Evolutionary conservation across 352 stramenopile genomes (phyloP).

Genomic region (Phytopythium oedochilum): DNA sequence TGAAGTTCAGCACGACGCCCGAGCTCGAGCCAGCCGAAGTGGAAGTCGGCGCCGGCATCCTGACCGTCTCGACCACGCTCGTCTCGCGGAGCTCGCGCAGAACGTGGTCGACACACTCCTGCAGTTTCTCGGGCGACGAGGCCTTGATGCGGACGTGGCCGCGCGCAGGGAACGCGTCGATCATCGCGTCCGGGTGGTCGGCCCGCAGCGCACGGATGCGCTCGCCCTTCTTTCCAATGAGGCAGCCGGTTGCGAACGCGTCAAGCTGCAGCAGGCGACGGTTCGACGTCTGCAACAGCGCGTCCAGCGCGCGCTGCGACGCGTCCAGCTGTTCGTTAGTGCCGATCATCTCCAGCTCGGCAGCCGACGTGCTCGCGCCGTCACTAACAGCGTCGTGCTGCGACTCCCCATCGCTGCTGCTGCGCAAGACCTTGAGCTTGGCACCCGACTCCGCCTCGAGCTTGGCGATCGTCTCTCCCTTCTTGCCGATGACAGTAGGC

Average conservation of each 20-base stretch:
- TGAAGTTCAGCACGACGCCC: slow-evolving; percentile 36
- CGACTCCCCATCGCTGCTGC: slow-evolving; percentile 19
- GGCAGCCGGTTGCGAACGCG: slow-evolving; percentile 57
- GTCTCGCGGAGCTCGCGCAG: slow-evolving; percentile 60
- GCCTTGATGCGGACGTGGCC: slow-evolving; percentile 74
- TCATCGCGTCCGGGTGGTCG: slow-evolving; percentile 49
- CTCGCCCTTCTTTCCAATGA: slow-evolving; percentile 82
- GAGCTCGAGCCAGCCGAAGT: slow-evolving; percentile 4
- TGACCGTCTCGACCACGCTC: slow-evolving; percentile 57
- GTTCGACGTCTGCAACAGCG: slow-evolving; percentile 70
- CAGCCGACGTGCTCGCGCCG: slow-evolving; percentile 15
- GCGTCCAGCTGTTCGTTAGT: slow-evolving; percentile 56
- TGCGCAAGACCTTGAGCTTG: slow-evolving; percentile 51
- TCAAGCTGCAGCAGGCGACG: slow-evolving; percentile 74
- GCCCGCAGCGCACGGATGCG: slow-evolving; percentile 68
- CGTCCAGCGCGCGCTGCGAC: slow-evolving; percentile 46
- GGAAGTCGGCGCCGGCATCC: slow-evolving; percentile 17
- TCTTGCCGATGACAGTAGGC: slow-evolving; percentile 71
- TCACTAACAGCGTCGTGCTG: slow-evolving; percentile 7
- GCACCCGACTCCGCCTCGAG: slow-evolving; percentile 61
- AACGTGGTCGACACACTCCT: slow-evolving; percentile 56
- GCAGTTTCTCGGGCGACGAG: slow-evolving; percentile 39
- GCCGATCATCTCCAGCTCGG: slow-evolving; percentile 71
- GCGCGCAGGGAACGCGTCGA: slow-evolving; percentile 69
- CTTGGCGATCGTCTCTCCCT: slow-evolving; percentile 69